A percentile compares a stretch with the other conserved stretches of the same genome.
phyloP scores from a whole-genome alignment of 352 stramenopile genomes.

The Globisporangium takayamanum region DNA sequence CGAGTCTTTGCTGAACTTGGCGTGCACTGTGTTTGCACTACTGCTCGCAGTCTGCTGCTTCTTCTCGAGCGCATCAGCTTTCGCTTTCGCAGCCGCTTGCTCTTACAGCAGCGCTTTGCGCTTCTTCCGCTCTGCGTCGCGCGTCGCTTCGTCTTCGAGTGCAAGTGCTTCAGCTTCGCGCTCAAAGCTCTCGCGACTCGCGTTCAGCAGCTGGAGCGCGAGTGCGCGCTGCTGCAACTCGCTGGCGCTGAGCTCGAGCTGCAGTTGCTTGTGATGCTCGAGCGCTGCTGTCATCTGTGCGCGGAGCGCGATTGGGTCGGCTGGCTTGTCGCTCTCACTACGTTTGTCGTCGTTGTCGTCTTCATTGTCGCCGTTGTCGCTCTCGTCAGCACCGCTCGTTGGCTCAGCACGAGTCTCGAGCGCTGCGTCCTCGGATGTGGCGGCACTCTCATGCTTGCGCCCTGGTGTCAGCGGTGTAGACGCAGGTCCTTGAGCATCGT shows the following conservation, averaged over 20 bases:
- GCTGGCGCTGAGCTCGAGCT: slow-evolving; percentile 28
- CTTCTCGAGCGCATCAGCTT: slow-evolving; percentile 29
- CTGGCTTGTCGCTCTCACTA: slow-evolving; percentile 19
- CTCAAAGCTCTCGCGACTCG: slow-evolving; percentile 49
- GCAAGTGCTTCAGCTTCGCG: slow-evolving; percentile 42
- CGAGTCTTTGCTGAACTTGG: slow-evolving; percentile 38
- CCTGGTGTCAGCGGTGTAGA: slow-evolving; percentile 5
- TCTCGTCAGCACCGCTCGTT: neutral
- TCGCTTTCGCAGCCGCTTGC: slow-evolving; percentile 39
- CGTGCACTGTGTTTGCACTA: slow-evolving; percentile 10
- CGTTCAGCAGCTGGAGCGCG: slow-evolving; percentile 56
- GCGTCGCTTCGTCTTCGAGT: slow-evolving; percentile 39
- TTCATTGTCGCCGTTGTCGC: slow-evolving; percentile 9
- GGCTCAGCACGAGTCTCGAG: slow-evolving; percentile 1
- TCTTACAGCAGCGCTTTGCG: slow-evolving; percentile 38
- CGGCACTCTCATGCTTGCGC: neutral
- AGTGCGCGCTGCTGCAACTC: slow-evolving; percentile 35
- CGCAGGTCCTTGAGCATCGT: neutral
- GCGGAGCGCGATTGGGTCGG: slow-evolving; percentile 40
- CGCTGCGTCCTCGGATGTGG: neutral
- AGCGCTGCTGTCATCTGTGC: slow-evolving; percentile 35
- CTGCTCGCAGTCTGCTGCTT: slow-evolving; percentile 11
- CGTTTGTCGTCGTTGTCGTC: slow-evolving; percentile 15
- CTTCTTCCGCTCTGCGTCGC: slow-evolving; percentile 37
- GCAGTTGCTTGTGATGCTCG: slow-evolving; percentile 21